Evolutionary conservation across 495 filamentous ascomycete genomes (phyloP).

Genomic region (Penicillium turbatum): DNA sequence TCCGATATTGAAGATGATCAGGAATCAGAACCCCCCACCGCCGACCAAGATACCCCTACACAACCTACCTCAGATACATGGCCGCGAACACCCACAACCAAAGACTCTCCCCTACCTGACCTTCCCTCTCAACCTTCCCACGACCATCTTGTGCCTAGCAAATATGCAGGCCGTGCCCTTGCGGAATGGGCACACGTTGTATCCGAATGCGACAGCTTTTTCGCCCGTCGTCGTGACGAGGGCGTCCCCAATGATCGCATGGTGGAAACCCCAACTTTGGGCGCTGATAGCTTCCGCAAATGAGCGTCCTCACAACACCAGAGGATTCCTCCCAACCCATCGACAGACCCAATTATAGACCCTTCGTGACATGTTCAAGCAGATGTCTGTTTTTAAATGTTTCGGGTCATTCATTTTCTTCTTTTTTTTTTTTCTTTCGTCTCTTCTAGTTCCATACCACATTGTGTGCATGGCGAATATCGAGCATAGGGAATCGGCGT

Average conservation of each 20-base stretch:
- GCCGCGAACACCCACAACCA: conserved; percentile 14
- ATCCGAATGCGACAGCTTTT: conserved; percentile 86
- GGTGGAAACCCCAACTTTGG: conserved; percentile 84
- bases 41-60: conserved; percentile 1
- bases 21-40: conserved; percentile 3
- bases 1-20: conserved; percentile 19
- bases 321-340: neutral
- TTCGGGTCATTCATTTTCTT: conserved; percentile 6
- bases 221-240: conserved; percentile 79
- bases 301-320: conserved; percentile 10
- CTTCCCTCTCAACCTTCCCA: conserved; percentile 18
- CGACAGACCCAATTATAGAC: conserved; percentile 18
- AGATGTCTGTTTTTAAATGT: conserved; percentile 5
- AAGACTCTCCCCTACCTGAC: conserved; percentile 22
- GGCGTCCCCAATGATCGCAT: conserved; percentile 69
- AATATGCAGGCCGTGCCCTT: conserved; percentile 81
- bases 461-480: conserved; percentile 23
- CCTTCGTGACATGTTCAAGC: conserved; percentile 1
- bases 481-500: conserved; percentile 29
- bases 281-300: conserved; percentile 78
- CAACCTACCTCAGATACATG: conserved; percentile 9
- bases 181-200: conserved; percentile 89
- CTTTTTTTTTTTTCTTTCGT: conserved; percentile 9
- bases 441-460: conserved; percentile 16
- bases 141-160: conserved; percentile 44